These are phyloP conservation scores for Epichloe hybrida DNA, from an alignment of 2,329 filamentous ascomycete species.

Conservation along the genomic window DNA sequence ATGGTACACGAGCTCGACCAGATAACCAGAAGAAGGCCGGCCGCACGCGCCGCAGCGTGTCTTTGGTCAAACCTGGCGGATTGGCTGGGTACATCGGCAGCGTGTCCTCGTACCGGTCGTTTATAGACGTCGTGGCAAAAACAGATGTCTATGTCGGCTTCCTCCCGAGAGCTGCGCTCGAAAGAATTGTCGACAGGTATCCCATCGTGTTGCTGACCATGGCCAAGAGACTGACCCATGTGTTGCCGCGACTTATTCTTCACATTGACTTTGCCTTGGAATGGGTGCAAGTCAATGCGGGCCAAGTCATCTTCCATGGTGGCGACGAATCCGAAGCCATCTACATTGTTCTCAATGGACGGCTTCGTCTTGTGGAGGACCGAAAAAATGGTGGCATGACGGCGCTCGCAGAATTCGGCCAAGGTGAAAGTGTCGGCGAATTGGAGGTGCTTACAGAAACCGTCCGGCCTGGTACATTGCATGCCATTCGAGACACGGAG, in stretches of 20 bases:
- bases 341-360: constrained; percentile 92
- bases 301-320: constrained; percentile 88
- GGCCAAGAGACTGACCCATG: constrained; percentile 83
- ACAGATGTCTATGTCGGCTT: constrained; percentile 98
- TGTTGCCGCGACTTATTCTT: constrained; percentile 77
- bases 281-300: constrained; percentile 93
- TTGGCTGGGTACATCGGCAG: constrained; percentile 90
- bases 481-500: constrained; percentile 93
- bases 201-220: constrained; percentile 88
- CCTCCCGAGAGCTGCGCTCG: constrained; percentile 68
- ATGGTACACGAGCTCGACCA: background rate
- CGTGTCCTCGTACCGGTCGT: constrained; percentile 87
- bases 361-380: constrained; percentile 73
- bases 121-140: constrained; percentile 92
- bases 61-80: constrained; percentile 86
- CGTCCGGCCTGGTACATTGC: constrained; percentile 74
- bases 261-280: constrained; percentile 98
- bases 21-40: constrained; percentile 26
- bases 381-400: constrained; percentile 68
- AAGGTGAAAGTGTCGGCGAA: constrained; percentile 95
- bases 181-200: constrained; percentile 84
- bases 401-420: constrained; percentile 83
- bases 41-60: constrained; percentile 52
- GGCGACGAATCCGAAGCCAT: constrained; percentile 95
- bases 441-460: constrained; percentile 95